These are phyloP conservation scores for Trichosporon sp. DNA, from an alignment of 1,284 basidiomycete genomes.

Conservation along the genomic window DNA sequence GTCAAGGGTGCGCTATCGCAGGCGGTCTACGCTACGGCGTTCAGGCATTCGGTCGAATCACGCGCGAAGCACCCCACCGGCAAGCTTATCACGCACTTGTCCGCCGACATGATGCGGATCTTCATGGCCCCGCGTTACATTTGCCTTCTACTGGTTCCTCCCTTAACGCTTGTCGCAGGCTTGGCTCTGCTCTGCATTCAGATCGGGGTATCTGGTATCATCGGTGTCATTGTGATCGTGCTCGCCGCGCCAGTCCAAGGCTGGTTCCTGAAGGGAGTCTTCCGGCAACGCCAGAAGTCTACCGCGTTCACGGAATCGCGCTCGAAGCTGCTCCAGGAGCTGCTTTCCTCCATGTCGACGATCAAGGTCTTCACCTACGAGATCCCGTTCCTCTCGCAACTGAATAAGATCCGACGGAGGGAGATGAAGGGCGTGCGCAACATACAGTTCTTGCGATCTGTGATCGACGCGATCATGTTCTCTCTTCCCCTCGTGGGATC, in stretches of 20 bases:
- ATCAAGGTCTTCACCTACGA: constrained; percentile 68
- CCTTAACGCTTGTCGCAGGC: constrained; percentile 33
- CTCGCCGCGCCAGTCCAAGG: constrained; percentile 62
- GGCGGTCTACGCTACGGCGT: constrained; percentile 69
- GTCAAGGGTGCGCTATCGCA: constrained; percentile 62
- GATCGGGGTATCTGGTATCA: constrained; percentile 65
- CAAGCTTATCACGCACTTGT: constrained; percentile 65
- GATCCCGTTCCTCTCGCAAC: constrained; percentile 55
- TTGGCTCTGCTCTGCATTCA: constrained; percentile 32
- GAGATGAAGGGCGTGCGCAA: constrained; percentile 48
- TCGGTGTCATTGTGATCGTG: constrained; percentile 64
- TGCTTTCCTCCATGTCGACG: constrained; percentile 62
- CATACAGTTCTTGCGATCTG: not conserved
- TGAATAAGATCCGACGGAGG: constrained; percentile 60
- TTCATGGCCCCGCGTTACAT: not conserved
- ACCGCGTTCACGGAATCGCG: constrained; percentile 69
- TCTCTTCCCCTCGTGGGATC: constrained; percentile 41
- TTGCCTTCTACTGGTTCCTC: not conserved
- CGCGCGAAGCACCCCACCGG: constrained; percentile 67
- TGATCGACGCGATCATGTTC: not conserved
- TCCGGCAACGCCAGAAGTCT: constrained; percentile 53
- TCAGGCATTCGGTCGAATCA: constrained; percentile 66
- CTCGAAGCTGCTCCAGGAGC: constrained; percentile 69
- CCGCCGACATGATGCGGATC: constrained; percentile 50
- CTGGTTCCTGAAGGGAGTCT: constrained; percentile 54